Evolutionary conservation across 331 rosid genomes (phyloP).

Genomic region (Erythrophleum ivorense): DNA sequence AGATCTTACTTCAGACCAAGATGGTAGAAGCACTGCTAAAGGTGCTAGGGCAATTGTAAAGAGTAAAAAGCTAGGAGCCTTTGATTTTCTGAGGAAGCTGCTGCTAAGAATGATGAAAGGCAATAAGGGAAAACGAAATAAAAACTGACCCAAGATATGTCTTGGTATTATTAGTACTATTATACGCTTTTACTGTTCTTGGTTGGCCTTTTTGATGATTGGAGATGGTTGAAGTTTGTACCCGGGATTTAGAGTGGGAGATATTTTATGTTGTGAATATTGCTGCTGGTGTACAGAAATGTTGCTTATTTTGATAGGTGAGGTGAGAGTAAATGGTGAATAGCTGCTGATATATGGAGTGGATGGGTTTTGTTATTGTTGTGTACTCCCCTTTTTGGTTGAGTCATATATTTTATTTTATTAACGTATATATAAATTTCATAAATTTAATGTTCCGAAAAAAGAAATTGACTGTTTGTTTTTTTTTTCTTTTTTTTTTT

Average conservation of each 20-base stretch:
- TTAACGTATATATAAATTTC: neutral
- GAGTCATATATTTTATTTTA: neutral
- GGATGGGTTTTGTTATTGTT: constrained; percentile 4
- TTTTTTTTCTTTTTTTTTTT: no score
- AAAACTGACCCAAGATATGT: neutral
- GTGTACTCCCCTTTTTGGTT: neutral
- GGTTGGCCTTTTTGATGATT: constrained; percentile 31
- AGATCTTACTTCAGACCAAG: constrained; percentile 39
- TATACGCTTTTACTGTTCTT: constrained; percentile 9
- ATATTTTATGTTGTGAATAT: constrained; percentile 38
- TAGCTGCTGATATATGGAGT: neutral
- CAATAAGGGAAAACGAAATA: constrained; percentile 43
- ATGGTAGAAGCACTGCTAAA: constrained; percentile 35
- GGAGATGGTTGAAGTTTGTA: constrained; percentile 35
- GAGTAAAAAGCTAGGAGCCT: constrained; percentile 56
- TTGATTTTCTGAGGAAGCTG: constrained; percentile 67
- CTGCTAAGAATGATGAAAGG: constrained; percentile 61
- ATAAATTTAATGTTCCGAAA: no score
- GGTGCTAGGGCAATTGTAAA: constrained; percentile 56
- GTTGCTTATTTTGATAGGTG: constrained; percentile 31
- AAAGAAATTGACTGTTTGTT: no score
- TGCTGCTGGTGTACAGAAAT: constrained; percentile 38
- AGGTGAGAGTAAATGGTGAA: constrained; percentile 6
- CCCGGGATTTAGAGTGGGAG: constrained; percentile 20
- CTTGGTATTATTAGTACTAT: neutral